Percentiles rank a stretch among this genome's conserved stretches.
These are phyloP conservation scores for Dipodascus albidus DNA, from an alignment of 805 yeast genomes.

Conservation along the genomic window DNA sequence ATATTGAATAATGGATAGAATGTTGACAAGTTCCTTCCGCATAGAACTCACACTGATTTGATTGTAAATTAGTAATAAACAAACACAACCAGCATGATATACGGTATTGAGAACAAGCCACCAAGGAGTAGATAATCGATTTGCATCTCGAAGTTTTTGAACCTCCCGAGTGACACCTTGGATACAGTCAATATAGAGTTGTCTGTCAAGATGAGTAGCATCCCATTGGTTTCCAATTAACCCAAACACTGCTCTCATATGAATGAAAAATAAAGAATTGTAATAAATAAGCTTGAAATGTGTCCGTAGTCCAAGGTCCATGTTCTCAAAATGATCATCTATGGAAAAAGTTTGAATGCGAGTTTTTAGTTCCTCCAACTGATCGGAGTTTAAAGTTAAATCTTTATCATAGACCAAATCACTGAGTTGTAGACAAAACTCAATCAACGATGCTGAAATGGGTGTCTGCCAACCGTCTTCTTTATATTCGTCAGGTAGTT, in stretches of 20 bases:
- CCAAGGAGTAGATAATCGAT: slow-evolving; percentile 38
- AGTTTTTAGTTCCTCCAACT: slow-evolving; percentile 5
- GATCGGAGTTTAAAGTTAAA: slow-evolving; percentile 10
- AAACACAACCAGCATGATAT: slow-evolving; percentile 26
- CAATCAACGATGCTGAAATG: slow-evolving; percentile 15
- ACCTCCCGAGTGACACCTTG: slow-evolving; percentile 25
- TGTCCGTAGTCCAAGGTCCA: slow-evolving; percentile 20
- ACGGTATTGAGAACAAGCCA: slow-evolving; percentile 33
- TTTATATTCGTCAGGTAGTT: slow-evolving; percentile 13
- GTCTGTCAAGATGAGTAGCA: slow-evolving; percentile 17
- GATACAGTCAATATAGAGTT: slow-evolving; percentile 24
- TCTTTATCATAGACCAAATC: slow-evolving; percentile 10
- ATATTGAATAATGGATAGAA: slow-evolving; percentile 11
- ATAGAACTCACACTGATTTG: slow-evolving; percentile 24
- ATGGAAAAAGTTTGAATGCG: slow-evolving; percentile 8
- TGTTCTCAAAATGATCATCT: slow-evolving; percentile 15
- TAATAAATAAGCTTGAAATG: slow-evolving; percentile 11
- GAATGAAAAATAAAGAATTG: slow-evolving; percentile 3
- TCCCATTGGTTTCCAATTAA: slow-evolving; percentile 10
- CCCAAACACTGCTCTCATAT: slow-evolving; percentile 8
- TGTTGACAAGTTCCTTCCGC: slow-evolving; percentile 9
- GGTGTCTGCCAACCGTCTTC: slow-evolving; percentile 40
- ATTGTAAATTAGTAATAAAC: slow-evolving; percentile 33
- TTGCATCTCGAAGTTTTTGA: slow-evolving; percentile 20
- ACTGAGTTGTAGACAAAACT: slow-evolving; percentile 9